Evolutionary conservation across 495 filamentous ascomycete genomes (phyloP), one percentile per base, ranked within the genome.

Genomic region (Tuber calosporum): DNA sequence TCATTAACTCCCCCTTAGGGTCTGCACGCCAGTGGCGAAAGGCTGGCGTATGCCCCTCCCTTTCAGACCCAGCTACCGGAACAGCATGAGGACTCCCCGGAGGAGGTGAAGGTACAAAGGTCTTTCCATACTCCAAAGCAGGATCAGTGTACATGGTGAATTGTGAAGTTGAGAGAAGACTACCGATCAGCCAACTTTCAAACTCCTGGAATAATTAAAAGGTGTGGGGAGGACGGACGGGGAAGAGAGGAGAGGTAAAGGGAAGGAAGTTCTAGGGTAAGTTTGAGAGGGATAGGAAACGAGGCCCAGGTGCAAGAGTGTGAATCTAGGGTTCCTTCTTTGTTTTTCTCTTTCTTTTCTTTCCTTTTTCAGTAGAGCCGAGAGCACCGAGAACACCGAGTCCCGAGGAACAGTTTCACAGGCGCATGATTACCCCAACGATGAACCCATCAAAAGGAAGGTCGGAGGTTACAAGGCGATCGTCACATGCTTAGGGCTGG

Each of bases 21-120:
- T 85, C 84, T 78, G 89, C 88, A 75, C 87, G 87, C 89, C 90
- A 96, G 83, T 96, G 90, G 73, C 95, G 88, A 83, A 97, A 99
- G 72, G 96, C 84, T 42, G 87, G 84, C 36, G 86, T 91, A 72
- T 92, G 88, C 66, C 91, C 93, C 38, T 89, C 88, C 72, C 86
- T 83, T 84, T 93, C 87, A 40, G 89, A 89, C 71, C 91, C 92
- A 8, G 92, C 89, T 41, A 99, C 73, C 22, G 91, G 84, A 4
- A 97, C 85, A 43, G 77, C 80, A 34, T 82, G 80, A 6, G 80
- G 77, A 34, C 67, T 71, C 62, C 80, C 80, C 38, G 74, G 70
- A 48, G 79, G 77, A 22, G 80, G 80, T 30, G 75, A 68, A 37
- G 62, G 72, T 40, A 72, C 62, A 26, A 69, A 67, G 67, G 76